Evolutionary conservation across 208 protist genomes (phyloP).

Genomic region (Naegleria fowleri): DNA sequence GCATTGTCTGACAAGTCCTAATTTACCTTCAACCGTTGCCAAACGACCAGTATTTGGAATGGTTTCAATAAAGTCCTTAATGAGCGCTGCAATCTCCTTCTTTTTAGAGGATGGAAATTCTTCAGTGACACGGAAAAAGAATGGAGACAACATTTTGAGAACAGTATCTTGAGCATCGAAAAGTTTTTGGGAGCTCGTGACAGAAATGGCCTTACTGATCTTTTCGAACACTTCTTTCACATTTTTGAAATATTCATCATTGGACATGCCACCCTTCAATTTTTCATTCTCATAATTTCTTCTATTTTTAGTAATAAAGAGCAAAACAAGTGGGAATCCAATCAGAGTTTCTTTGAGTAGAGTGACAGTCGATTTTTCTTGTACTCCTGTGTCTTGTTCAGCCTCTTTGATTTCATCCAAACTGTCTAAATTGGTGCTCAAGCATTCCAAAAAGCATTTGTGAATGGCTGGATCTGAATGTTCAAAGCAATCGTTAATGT

Average conservation of each 20-base stretch:
- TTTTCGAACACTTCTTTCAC: not conserved
- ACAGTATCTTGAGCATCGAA: not conserved
- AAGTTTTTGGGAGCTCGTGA: not conserved
- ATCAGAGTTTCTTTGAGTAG: not conserved
- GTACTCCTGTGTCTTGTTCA: not conserved
- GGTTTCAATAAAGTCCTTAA: not conserved
- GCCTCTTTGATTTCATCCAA: not conserved
- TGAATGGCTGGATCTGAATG: not conserved
- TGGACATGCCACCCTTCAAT: not conserved
- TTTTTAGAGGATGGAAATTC: not conserved
- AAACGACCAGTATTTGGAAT: conserved; percentile 20
- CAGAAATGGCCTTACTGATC: not conserved
- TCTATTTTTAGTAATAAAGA: not conserved
- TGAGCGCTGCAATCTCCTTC: not conserved
- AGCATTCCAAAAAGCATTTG: not conserved
- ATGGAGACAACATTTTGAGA: not conserved
- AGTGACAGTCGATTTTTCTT: not conserved
- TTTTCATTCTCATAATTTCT: not conserved
- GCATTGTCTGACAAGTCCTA: not conserved
- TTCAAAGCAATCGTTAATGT: not conserved
- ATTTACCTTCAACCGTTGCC: not conserved
- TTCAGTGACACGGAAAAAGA: not conserved
- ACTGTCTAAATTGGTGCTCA: not conserved
- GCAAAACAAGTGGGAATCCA: not conserved
- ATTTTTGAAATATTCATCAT: not conserved